Percentiles rank a stretch among this genome's conserved stretches.
phyloP scores from a whole-genome alignment of 257 asterid genomes.

The Solanum etuberosum region DNA sequence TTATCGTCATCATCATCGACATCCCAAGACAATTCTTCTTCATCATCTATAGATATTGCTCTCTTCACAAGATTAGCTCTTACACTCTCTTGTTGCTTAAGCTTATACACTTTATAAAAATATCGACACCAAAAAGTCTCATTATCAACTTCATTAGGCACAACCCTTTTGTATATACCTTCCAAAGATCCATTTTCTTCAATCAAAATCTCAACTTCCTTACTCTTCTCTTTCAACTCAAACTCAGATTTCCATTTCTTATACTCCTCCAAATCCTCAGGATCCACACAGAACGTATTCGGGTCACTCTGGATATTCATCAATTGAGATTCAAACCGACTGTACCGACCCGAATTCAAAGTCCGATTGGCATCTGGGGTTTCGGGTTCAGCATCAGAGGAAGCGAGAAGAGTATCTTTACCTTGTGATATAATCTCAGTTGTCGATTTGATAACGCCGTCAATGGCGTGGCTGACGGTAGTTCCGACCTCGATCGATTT shows the following conservation, averaged over 20 bases:
- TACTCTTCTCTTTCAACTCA: slow-evolving; percentile 28
- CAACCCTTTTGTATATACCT: slow-evolving; percentile 28
- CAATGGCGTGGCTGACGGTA: slow-evolving; percentile 45
- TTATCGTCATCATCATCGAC: slow-evolving; percentile 64
- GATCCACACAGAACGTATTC: slow-evolving; percentile 49
- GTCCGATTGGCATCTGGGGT: slow-evolving; percentile 35
- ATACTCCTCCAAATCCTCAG: slow-evolving; percentile 70
- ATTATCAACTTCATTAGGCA: slow-evolving; percentile 45
- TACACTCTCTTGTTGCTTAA: slow-evolving; percentile 66
- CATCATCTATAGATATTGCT: slow-evolving; percentile 54
- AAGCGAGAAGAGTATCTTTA: slow-evolving; percentile 27
- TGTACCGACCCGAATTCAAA: slow-evolving; percentile 37
- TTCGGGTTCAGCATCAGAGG: slow-evolving; percentile 52
- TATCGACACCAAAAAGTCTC: slow-evolving; percentile 77
- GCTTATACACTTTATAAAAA: slow-evolving; percentile 67
- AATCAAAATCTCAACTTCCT: slow-evolving; percentile 41
- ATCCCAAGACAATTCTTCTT: slow-evolving; percentile 85
- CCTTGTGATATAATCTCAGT: slow-evolving; percentile 60
- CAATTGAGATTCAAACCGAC: slow-evolving; percentile 64
- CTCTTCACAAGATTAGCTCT: slow-evolving; percentile 72
- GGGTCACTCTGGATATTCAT: slow-evolving; percentile 42
- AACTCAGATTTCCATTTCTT: slow-evolving; percentile 48
- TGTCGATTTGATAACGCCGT: slow-evolving; percentile 63
- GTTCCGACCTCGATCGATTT: slow-evolving; percentile 79
- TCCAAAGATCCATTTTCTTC: slow-evolving; percentile 51